Percentiles rank a stretch among this genome's conserved stretches.
Evolutionary conservation across 495 filamentous ascomycete genomes (phyloP).

Genomic region (Tuber melanosporum): DNA sequence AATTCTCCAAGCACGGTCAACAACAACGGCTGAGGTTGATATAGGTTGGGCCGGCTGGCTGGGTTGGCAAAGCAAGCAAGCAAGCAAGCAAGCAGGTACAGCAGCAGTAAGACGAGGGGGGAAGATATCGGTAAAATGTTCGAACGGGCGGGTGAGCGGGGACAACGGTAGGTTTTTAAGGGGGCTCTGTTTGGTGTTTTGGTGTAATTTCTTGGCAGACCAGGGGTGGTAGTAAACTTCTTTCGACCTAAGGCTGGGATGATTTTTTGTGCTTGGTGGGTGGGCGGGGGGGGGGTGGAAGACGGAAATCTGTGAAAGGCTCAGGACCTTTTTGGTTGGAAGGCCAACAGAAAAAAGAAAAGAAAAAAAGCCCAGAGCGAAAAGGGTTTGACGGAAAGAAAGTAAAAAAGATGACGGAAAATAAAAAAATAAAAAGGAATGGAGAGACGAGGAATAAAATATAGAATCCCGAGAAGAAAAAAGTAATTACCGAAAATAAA

Average conservation of each 20-base stretch:
- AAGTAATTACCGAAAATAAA: slow-evolving; percentile 12
- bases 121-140: slow-evolving; percentile 37
- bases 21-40: slow-evolving; percentile 30
- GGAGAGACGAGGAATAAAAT: background rate
- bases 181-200: slow-evolving; percentile 41
- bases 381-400: background rate
- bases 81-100: slow-evolving; percentile 33
- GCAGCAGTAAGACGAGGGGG: slow-evolving; percentile 38
- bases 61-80: slow-evolving; percentile 36
- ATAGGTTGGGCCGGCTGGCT: slow-evolving; percentile 33
- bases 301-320: background rate
- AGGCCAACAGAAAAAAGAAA: slow-evolving; percentile 36
- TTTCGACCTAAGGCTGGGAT: slow-evolving; percentile 2
- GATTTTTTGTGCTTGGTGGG: slow-evolving; percentile 4
- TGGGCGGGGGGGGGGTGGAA: slow-evolving; percentile 14
- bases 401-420: background rate
- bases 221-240: slow-evolving; percentile 10
- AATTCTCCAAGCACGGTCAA: slow-evolving; percentile 16
- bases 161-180: slow-evolving; percentile 42
- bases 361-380: slow-evolving; percentile 7
- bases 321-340: background rate
- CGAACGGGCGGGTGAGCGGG: slow-evolving; percentile 41
- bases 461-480: slow-evolving; percentile 22
- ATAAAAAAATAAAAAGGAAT: background rate
- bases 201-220: slow-evolving; percentile 36